Evolutionary conservation across 1,139 yeast genomes (phyloP).

Genomic region (Scheffersomyces lignicola): DNA sequence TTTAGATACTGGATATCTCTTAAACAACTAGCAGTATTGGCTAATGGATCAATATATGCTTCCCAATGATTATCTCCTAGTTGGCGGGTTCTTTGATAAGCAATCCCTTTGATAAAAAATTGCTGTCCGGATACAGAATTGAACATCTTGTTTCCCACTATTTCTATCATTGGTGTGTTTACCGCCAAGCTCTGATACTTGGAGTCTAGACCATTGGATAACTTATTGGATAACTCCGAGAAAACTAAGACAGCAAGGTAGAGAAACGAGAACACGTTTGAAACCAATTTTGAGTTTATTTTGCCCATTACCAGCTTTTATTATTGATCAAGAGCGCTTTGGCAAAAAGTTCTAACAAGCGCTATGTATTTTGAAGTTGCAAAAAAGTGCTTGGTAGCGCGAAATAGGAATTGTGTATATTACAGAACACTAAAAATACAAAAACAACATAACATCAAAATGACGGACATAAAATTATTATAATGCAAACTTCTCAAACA

Average conservation of each 20-base stretch:
- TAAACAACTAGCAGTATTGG: conserved; percentile 44
- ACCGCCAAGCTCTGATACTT: conserved; percentile 2
- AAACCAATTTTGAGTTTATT: too few species aligned
- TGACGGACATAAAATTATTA: not conserved
- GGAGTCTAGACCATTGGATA: not conserved
- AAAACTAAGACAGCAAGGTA: too few species aligned
- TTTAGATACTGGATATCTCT: conserved; percentile 51
- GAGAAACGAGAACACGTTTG: too few species aligned
- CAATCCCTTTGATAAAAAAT: conserved; percentile 59
- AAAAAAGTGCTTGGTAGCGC: not conserved
- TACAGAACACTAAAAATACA: not conserved
- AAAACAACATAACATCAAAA: not conserved
- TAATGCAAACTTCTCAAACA: conserved; percentile 30
- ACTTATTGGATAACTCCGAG: too few species aligned
- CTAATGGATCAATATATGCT: conserved; percentile 54
- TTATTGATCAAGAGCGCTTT: too few species aligned
- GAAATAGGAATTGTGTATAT: not conserved
- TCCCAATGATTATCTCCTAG: conserved; percentile 28
- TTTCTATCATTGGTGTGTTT: conserved; percentile 8
- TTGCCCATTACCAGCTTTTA: too few species aligned
- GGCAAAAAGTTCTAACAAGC: too few species aligned
- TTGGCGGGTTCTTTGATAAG: conserved; percentile 52
- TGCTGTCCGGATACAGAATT: conserved; percentile 40
- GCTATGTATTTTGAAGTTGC: too few species aligned
- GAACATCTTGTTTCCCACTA: conserved; percentile 50